Conservation (phyloP, 75 land plant species). For the Cunninghamia lanceolata region DNA sequence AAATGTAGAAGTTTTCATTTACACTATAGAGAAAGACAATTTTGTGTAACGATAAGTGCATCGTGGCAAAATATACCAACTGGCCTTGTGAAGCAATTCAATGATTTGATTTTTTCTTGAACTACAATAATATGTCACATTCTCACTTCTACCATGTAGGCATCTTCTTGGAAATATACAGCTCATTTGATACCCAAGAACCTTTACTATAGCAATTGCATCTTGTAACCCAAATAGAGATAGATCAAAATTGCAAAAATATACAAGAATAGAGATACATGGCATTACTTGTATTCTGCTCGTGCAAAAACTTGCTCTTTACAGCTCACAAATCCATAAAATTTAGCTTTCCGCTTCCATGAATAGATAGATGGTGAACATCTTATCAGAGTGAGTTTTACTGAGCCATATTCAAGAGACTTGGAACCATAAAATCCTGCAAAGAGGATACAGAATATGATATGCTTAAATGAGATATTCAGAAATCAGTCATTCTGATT, state of each 20-base stretch:
- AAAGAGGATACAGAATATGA: neutral
- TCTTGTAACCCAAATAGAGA: neutral
- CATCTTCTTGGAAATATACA: neutral
- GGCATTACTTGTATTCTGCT: slow-evolving; percentile 2
- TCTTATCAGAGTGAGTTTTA: neutral
- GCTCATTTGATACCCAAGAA: too few species aligned
- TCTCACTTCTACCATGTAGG: neutral
- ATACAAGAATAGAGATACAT: neutral
- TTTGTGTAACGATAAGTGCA: too few species aligned
- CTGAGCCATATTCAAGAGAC: slow-evolving; percentile 4
- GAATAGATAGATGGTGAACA: neutral
- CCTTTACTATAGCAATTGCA: too few species aligned
- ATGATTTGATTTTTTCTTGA: neutral
- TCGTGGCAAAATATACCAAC: too few species aligned
- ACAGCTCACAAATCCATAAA: neutral
- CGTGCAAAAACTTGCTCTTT: neutral
- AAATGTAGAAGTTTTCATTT: too few species aligned
- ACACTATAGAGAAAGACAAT: too few species aligned
- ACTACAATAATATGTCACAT: neutral
- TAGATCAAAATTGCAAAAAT: neutral
- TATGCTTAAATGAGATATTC: neutral
- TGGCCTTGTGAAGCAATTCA: neutral
- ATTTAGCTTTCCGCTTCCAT: neutral
- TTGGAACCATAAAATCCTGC: slow-evolving; percentile 3
- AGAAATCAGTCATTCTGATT: neutral